These are phyloP conservation scores for Arthrocladium fulminans DNA, from an alignment of 2,329 filamentous ascomycete genomes.

Conservation along the genomic window DNA sequence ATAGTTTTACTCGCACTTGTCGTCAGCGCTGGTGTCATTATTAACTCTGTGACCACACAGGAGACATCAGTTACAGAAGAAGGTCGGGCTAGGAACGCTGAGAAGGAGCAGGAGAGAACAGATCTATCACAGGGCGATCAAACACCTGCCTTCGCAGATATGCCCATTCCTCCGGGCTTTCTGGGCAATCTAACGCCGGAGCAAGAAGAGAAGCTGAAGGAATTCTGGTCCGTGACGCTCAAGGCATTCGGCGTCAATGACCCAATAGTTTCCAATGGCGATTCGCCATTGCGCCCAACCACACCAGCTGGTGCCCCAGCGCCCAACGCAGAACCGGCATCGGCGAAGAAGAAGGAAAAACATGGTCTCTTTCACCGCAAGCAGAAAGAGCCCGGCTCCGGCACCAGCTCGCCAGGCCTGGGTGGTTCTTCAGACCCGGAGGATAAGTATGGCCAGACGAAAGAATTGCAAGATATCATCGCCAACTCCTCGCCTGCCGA, in stretches of 20 bases:
- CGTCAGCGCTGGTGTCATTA: constrained; percentile 12
- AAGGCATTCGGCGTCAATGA: constrained; percentile 60
- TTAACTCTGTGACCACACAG: constrained; percentile 10
- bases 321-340: constrained; percentile 23
- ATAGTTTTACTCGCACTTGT: constrained; percentile 13
- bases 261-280: constrained; percentile 11
- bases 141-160: constrained; percentile 18
- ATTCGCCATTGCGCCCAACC: constrained; percentile 21
- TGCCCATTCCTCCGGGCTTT: constrained; percentile 52
- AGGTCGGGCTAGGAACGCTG: background rate
- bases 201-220: constrained; percentile 77
- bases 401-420: constrained; percentile 30
- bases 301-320: constrained; percentile 20
- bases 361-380: constrained; percentile 56
- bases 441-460: constrained; percentile 88
- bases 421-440: constrained; percentile 46
- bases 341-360: constrained; percentile 65
- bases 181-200: constrained; percentile 82
- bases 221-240: constrained; percentile 72
- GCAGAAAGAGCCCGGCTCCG: constrained; percentile 27
- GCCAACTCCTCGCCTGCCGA: constrained; percentile 67
- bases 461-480: constrained; percentile 74
- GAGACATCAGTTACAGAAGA: background rate
- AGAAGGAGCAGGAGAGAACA: background rate
- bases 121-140: background rate